phyloP scores from a whole-genome alignment of 305 asterid species.

The Coffea humblotiana region DNA sequence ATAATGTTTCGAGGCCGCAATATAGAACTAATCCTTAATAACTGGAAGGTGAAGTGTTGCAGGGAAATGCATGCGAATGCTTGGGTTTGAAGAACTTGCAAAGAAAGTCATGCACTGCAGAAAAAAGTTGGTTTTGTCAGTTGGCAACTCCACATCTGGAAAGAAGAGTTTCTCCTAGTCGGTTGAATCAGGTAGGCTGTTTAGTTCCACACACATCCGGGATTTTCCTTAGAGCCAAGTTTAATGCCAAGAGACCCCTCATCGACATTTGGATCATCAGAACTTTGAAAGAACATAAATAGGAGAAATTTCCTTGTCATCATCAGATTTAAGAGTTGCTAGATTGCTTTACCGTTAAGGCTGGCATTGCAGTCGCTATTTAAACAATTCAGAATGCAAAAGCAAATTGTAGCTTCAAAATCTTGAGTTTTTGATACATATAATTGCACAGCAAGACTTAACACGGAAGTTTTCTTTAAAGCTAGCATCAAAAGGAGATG shows the following conservation, averaged over 20 bases:
- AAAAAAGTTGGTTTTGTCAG: slow-evolving; percentile 18
- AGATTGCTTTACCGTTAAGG: background rate
- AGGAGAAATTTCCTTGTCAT: background rate
- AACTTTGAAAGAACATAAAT: background rate
- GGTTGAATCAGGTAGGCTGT: background rate
- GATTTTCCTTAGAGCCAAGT: background rate
- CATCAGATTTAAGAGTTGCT: background rate
- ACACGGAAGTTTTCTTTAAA: background rate
- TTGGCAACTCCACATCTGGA: slow-evolving; percentile 26
- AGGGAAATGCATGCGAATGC: slow-evolving; percentile 19
- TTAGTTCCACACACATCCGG: background rate
- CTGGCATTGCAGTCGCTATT: background rate
- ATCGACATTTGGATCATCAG: too few relatives aligned
- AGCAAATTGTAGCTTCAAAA: background rate
- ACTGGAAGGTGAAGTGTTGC: background rate
- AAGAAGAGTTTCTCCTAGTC: slow-evolving; percentile 3
- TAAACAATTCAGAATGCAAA: background rate
- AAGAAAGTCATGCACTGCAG: slow-evolving; percentile 8
- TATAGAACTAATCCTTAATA: background rate
- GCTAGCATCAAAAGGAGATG: slow-evolving; percentile 7
- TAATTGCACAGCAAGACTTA: background rate
- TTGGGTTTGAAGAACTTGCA: slow-evolving; percentile 19
- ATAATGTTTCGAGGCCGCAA: background rate
- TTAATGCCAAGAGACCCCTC: background rate
- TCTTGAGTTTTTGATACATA: background rate